A percentile compares a stretch with the other conserved stretches of the same genome.
phyloP scores from a whole-genome alignment of 371 early-diverging fungal genomes.

The Amoeboaphelidium protococcarum region DNA sequence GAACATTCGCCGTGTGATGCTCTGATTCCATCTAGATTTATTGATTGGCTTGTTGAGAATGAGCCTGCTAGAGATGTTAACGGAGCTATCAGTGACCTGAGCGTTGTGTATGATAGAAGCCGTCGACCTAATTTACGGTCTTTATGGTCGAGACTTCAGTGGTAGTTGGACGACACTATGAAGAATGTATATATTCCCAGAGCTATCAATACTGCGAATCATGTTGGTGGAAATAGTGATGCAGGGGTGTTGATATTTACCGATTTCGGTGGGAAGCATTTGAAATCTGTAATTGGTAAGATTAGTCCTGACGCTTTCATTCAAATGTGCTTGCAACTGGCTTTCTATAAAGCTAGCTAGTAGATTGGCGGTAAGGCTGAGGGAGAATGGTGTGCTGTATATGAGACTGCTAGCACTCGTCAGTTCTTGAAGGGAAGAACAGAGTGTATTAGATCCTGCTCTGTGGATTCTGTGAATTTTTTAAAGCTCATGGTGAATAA shows the following conservation, averaged over 20 bases:
- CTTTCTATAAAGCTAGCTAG: constrained; percentile 36
- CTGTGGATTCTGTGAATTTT: constrained; percentile 34
- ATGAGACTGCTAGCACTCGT: constrained; percentile 35
- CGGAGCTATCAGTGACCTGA: neutral
- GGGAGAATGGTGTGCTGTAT: neutral
- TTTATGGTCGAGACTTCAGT: neutral
- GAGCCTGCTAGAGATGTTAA: constrained; percentile 1
- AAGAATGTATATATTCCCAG: neutral
- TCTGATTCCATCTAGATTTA: constrained; percentile 1
- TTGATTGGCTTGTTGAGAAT: constrained; percentile 1
- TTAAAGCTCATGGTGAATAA: constrained; percentile 21
- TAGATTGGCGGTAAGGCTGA: too few species aligned
- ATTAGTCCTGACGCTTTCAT: constrained; percentile 46
- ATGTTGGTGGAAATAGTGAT: neutral
- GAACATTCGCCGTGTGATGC: constrained; percentile 25
- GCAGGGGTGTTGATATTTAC: neutral
- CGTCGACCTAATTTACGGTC: too few species aligned
- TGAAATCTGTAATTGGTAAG: constrained; percentile 13
- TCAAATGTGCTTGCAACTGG: constrained; percentile 49
- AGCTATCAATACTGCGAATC: neutral
- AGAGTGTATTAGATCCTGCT: constrained; percentile 48
- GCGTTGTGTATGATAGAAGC: too few species aligned
- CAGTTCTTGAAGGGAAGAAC: constrained; percentile 50
- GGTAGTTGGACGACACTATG: neutral
- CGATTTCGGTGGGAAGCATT: neutral